Base-by-base conservation (phyloP, 345 rosid genomes). In the Ricinus communis region DNA sequence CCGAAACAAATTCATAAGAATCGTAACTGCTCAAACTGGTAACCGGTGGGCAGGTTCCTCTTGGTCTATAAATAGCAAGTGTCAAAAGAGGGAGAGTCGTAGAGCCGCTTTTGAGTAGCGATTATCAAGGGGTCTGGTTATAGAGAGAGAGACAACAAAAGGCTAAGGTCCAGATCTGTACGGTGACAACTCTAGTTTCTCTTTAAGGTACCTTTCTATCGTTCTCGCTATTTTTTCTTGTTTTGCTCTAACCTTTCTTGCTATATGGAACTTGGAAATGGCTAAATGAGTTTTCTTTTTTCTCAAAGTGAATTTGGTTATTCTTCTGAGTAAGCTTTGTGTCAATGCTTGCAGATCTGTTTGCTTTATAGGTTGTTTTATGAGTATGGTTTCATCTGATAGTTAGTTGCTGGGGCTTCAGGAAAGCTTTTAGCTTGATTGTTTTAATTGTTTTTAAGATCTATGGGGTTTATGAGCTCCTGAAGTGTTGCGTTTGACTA, bases 321-420 rank as follows among this genome's bases (percentile, higher is more conserved):
- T 14, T 24, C 10, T 31, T 56, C 27, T 27, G 8, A 24, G 66
- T 27, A n/a, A 41, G 11, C 18, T 52, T 19, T 19, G 22, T 14
- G 14, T 24, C 33, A 36, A 13, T 24, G 55, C 63, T 62, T 11
- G 2, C 56, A 55, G 75, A 72, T 72, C 75, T 43, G 70, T 69
- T 21, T 21, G 11, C 4, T 49, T 55, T 33, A 22, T 55, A 38
- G 54, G n/a, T 5, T 3, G 31, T 50, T 46, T 49, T 0, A 22
- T 50, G 27, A 15, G 21, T 13, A 22, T 33, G 57, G 41, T 2
- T 15, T 24, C n/a, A n/a, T n/a, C n/a, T n/a, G n/a, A n/a, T n/a
- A n/a, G n/a, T 73, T 22, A 27, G 63, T 15, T 36, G 15, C 21
- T 16, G 41, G 11, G 24, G 18, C 5, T 38, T 9, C 1, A 8